Base-by-base conservation (phyloP, 176 grass and related monocot genomes). In the Bolboschoenus planiculmis region DNA sequence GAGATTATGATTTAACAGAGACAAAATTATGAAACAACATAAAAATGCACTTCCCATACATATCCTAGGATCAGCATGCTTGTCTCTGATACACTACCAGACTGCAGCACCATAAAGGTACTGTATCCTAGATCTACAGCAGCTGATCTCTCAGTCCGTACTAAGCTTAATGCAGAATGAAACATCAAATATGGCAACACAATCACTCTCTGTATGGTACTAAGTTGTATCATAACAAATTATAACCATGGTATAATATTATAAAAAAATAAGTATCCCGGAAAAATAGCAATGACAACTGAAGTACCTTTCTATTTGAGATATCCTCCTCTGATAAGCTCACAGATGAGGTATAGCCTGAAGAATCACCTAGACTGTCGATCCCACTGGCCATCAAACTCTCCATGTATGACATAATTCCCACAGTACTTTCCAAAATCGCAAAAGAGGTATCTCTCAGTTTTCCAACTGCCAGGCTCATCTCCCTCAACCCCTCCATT, bases 391-490 rank as follows among this genome's bases (percentile, higher is more conserved):
- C 83, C 81, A 90, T 83, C 73, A 83, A 98, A 62, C 88, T 85
- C 87, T 87, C 90, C 27, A 93, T 79, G 91, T 91, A 79, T 83
- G 78, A 56, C 83, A 98, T 85, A 62, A 93, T 44, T 66, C 91
- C 84, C 48, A 56, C 68, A 80, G 95, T 85, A 82, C 56, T 58
- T 63, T 86, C 80, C 83, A 91, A 95, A 93, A 95, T 75, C 78
- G 95, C 92, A 85, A 84, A 93, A 67, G 82, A 93, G 9, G 79
- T 53, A 73, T 95, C 86, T 84, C 85, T 93, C 77, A 98, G 67
- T 74, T 98, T 81, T 67, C 81, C 71, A 83, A 88, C 85, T 10
- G 79, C 85, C 57, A 91, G 86, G 55, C 81, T 91, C 80, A 98
- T 85, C 72, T 95, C 87, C 67, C 82, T 80, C 48, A 95, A 83